Conservation (phyloP, 371 early-diverging fungal species). For the Rhizopus stolonifer region DNA sequence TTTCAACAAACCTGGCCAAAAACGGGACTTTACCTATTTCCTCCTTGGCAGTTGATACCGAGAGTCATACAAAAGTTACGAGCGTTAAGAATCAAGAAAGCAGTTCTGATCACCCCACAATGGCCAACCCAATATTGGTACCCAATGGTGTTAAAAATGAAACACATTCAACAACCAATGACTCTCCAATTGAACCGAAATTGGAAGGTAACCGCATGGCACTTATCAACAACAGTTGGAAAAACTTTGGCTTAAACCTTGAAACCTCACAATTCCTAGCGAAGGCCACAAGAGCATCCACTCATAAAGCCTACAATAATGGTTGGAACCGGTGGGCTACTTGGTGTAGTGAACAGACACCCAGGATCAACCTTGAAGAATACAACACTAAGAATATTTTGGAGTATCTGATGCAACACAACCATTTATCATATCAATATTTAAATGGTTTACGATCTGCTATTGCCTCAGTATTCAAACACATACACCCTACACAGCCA, state of each 20-base stretch:
- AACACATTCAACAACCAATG: conserved; percentile 1
- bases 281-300: background rate
- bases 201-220: conserved; percentile 2
- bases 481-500: background rate
- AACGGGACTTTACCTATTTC: conserved; percentile 20
- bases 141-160: conserved; percentile 5
- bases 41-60: conserved; percentile 30
- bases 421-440: background rate
- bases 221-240: conserved; percentile 2
- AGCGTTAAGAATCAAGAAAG: conserved; percentile 1
- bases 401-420: background rate
- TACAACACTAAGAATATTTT: background rate
- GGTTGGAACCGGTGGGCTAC: background rate
- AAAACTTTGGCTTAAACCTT: background rate
- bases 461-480: conserved; percentile 3
- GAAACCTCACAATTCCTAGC: background rate
- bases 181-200: background rate
- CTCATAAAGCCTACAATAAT: background rate
- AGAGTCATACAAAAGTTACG: conserved; percentile 21
- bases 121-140: conserved; percentile 29
- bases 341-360: background rate
- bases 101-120: conserved; percentile 21
- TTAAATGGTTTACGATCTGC: conserved; percentile 10
- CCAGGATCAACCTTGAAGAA: background rate
- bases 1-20: conserved; percentile 24